Conservation (phyloP, 2,329 filamentous ascomycete genomes). For the Nemania diffusa region DNA sequence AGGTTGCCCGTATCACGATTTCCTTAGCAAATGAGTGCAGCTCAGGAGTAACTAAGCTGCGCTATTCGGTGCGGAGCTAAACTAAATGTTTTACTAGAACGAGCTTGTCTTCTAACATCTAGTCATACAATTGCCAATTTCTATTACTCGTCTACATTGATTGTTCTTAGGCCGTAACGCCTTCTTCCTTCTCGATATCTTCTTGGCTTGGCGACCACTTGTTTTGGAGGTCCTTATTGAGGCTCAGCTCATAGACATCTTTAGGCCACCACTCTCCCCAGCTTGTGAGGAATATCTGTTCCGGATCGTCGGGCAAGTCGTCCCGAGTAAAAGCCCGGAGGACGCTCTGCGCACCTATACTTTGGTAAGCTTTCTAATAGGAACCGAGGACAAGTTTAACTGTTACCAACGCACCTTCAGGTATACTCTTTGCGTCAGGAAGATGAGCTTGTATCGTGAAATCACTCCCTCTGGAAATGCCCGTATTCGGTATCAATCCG, state of each 20-base stretch:
- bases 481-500: constrained; percentile 61
- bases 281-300: constrained; percentile 64
- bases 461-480: constrained; percentile 50
- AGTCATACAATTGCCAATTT: neutral
- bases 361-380: neutral
- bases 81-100: neutral
- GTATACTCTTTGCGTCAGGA: constrained; percentile 60
- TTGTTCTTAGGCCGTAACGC: constrained; percentile 33
- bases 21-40: neutral
- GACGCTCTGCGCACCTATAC: constrained; percentile 57
- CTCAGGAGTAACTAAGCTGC: neutral
- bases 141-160: neutral
- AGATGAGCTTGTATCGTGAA: constrained; percentile 47
- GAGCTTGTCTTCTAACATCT: neutral
- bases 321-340: constrained; percentile 56
- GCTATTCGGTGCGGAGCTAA: neutral
- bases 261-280: constrained; percentile 68
- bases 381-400: constrained; percentile 6
- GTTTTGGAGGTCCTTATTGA: constrained; percentile 61
- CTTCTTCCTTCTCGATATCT: constrained; percentile 59
- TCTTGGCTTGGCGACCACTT: constrained; percentile 62
- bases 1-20: too few species aligned
- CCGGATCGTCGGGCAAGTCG: constrained; percentile 62
- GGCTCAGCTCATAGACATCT: constrained; percentile 53
- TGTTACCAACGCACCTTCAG: constrained; percentile 53